These are phyloP conservation scores for Teunomyces gatunensis DNA, from an alignment of 805 yeast genomes.

Conservation along the genomic window DNA sequence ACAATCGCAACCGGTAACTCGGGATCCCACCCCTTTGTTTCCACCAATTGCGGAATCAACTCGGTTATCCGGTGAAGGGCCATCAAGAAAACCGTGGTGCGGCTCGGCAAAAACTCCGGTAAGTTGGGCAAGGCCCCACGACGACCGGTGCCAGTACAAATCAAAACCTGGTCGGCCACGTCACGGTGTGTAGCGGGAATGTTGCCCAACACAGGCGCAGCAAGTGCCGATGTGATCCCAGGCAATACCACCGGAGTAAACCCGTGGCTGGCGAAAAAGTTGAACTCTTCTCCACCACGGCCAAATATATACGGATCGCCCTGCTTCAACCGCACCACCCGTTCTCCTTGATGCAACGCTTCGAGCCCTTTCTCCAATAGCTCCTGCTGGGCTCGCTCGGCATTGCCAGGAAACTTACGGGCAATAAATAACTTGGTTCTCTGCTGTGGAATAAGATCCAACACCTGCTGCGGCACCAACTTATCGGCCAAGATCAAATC, in stretches of 20 bases:
- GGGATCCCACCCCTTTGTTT: constrained; percentile 60
- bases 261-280: constrained; percentile 67
- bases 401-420: constrained; percentile 93
- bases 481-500: constrained; percentile 88
- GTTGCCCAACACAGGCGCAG: constrained; percentile 77
- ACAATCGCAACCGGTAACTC: constrained; percentile 78
- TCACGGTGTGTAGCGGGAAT: constrained; percentile 93
- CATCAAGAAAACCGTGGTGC: constrained; percentile 90
- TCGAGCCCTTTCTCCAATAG: constrained; percentile 69
- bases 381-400: constrained; percentile 89
- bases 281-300: constrained; percentile 90
- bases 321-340: constrained; percentile 87
- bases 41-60: constrained; percentile 45
- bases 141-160: constrained; percentile 94
- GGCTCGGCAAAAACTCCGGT: constrained; percentile 66
- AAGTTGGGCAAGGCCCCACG: constrained; percentile 76
- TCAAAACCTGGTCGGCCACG: constrained; percentile 86
- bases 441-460: constrained; percentile 73
- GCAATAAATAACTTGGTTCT: constrained; percentile 79
- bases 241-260: constrained; percentile 74
- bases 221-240: constrained; percentile 85
- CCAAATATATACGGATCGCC: constrained; percentile 98
- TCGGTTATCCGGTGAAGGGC: constrained; percentile 74
- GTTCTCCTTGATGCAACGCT: constrained; percentile 61
- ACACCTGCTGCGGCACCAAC: constrained; percentile 83